Base-by-base conservation (phyloP, 306 rosid species). In the Corylus heterophylla region DNA sequence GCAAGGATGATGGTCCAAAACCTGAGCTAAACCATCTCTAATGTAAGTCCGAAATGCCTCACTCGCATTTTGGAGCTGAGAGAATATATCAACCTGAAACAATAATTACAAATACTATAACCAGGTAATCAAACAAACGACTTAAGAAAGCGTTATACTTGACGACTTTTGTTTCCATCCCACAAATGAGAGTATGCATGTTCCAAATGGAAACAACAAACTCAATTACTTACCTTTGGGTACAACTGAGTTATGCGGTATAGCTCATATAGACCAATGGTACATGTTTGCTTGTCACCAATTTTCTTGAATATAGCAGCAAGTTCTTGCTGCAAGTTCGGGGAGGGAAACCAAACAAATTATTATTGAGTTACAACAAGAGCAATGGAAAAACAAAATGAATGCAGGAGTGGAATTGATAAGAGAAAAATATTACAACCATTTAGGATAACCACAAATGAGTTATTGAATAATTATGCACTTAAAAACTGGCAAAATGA, bases 281-380 rank as follows among this genome's bases (percentile, higher is more conserved):
- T 86, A 86, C 99, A 96, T 37, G 98, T 96, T 87, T 96, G 99
- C 91, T 96, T 96, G 83, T 96, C 99, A 7, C 99, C 99, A 73
- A 96, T 96, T 90, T 96, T 96, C 89, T 96, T 96, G 85, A 96
- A 96, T 83, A 96, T 96, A 42, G 99, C 96, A 83, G 94, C 99
- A 77, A 96, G 94, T 87, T 96, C 99, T 96, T 90, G 98, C 99
- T 96, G 89, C 61, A 81, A 74, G 86, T 54, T 42, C 31, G 54
- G 63, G 49, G 16, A 72, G 44, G 54, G 73, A n/a, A 25, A 44
- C 64, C 49, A 78, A 58, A 69, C 51, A 11, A 39, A 70, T 71
- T 67, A 45, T 35, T 55, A 56, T 85, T 73, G 48, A 54, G 69
- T 52, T 47, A 71, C 66, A 52, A 25, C 51, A 25, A 48, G 69